These are phyloP conservation scores for Metarhizium brunneum DNA, from an alignment of 2,329 filamentous ascomycete genomes.

Conservation along the genomic window DNA sequence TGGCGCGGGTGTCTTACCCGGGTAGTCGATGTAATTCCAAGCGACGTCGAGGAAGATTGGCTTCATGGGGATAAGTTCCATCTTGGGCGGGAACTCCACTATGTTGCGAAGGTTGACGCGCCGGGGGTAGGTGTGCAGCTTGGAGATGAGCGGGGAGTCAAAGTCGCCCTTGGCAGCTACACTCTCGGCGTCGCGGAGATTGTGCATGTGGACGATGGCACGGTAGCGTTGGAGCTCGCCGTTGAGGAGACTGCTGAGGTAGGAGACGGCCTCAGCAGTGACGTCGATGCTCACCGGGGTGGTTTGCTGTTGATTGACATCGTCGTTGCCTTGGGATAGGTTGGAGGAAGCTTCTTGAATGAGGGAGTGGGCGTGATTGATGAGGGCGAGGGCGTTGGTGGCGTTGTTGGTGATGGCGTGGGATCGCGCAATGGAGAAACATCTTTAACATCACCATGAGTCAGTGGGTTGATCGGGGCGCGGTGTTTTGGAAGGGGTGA, in stretches of 20 bases:
- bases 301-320: constrained; percentile 9
- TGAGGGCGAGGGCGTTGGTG: constrained; percentile 76
- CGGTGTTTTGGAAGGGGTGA: neutral
- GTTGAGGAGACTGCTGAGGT: constrained; percentile 53
- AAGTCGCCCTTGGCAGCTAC: constrained; percentile 21
- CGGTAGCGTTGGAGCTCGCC: constrained; percentile 72
- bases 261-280: constrained; percentile 44
- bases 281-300: constrained; percentile 59
- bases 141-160: constrained; percentile 57
- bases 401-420: constrained; percentile 65
- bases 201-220: constrained; percentile 75
- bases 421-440: constrained; percentile 75
- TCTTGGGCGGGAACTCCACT: constrained; percentile 76
- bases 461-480: neutral
- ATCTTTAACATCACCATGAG: constrained; percentile 36
- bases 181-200: constrained; percentile 44
- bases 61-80: constrained; percentile 81
- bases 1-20: constrained; percentile 39
- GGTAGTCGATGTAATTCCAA: constrained; percentile 96
- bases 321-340: constrained; percentile 29
- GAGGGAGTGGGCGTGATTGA: constrained; percentile 61
- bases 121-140: constrained; percentile 66
- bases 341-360: constrained; percentile 42
- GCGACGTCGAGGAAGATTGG: constrained; percentile 93
- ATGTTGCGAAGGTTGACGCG: constrained; percentile 69